Base-by-base conservation (phyloP, 2,329 filamentous ascomycete genomes). In the Dothideomycetes sp. region DNA sequence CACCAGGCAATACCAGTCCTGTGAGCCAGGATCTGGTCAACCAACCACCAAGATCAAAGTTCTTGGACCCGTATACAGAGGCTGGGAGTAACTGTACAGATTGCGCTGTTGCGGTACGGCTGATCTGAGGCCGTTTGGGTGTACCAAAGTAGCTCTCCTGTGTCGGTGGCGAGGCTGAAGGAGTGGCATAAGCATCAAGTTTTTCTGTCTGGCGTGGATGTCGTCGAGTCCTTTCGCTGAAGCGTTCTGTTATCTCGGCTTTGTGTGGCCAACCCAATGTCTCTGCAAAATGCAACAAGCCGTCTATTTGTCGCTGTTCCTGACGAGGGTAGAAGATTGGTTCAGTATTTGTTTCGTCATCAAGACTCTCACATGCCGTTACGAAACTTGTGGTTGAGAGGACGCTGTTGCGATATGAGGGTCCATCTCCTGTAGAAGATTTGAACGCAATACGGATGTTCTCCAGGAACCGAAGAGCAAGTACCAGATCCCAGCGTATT, bases 401-500 rank as follows among this genome's bases (percentile, higher is more conserved):
- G 15, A 52, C 37, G 28, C 52, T 54, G 41, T 43, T 51, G 10
- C 50, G 44, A 9, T 49, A 46, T 2, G 41, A 8, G 19, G 19
- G 24, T n/a, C 43, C 39, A 10, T 30, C 33, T 2, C 41, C 34
- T 7, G 22, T 27, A 18, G 33, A 5, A 47, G 53, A 10, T 48
- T 46, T 47, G 55, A 59, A 41, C 56, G 55, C 45, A 12, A 71
- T 60, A 13, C 60, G 52, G n/a, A 75, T 57, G 35, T 68, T 73
- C 30, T 73, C 66, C 22, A 74, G 54, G 36, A 75, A 74, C 3
- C 68, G 62, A 16, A 69, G 64, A 5, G 68, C 69, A 13, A 71
- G 60, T 2, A 76, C 60, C 17, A 77, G 54, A 53, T 75, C 71
- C 73, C 73, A 76, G 38, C 73, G 65, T 4, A 70, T 60, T 49